Evolutionary conservation across 202 grass and related monocot species (phyloP).

Genomic region (Bolboschoenoplectus hybrid): DNA sequence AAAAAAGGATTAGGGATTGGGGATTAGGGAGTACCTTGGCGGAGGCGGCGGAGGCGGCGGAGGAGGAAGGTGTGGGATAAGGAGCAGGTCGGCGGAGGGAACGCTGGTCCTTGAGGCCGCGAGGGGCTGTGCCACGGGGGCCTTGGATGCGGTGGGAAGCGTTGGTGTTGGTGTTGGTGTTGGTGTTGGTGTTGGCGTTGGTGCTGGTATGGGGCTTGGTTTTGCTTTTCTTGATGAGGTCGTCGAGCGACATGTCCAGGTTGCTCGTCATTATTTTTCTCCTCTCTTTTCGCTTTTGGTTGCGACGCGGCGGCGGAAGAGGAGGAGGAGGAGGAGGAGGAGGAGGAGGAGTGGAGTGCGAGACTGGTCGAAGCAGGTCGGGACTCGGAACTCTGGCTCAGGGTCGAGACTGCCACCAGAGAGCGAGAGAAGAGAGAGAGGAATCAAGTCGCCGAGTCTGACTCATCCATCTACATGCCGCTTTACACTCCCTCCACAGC

Average conservation of each 20-base stretch:
- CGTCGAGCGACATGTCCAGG: conserved; percentile 79
- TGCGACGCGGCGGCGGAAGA: background rate
- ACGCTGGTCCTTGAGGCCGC: conserved; percentile 35
- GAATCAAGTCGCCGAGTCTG: no score
- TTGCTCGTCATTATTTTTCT: conserved; percentile 43
- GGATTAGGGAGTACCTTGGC: conserved; percentile 17
- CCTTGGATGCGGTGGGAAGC: background rate
- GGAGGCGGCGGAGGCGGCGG: background rate
- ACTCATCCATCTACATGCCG: no score
- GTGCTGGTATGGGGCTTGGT: background rate
- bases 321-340: background rate
- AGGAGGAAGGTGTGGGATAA: conserved; percentile 16
- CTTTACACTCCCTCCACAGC: no score
- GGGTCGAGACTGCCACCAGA: no score
- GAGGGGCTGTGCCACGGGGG: background rate
- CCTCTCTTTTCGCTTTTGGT: background rate
- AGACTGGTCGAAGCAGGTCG: no score
- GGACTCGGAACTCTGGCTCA: no score
- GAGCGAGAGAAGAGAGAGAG: no score
- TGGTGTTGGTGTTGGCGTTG: background rate
- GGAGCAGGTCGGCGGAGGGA: conserved; percentile 38
- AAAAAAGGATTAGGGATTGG: background rate
- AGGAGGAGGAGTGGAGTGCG: no score
- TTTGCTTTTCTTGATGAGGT: conserved; percentile 81
- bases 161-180: background rate